Base-by-base conservation (phyloP, 2,329 filamentous ascomycete genomes). In the Trichoderma polysporum region DNA sequence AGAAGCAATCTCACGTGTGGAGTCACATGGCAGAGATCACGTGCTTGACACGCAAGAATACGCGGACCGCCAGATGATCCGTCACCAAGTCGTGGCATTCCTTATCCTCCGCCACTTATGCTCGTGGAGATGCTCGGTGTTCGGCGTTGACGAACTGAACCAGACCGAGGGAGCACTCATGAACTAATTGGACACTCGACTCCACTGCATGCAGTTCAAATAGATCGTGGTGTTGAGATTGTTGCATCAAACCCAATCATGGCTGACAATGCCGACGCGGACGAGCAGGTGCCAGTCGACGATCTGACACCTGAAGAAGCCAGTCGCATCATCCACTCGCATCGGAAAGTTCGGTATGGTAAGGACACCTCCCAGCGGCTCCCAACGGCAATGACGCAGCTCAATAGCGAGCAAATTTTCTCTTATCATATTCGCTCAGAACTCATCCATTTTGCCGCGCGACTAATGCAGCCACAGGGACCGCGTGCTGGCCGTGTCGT, bases 291-390 rank as follows among this genome's bases (percentile, higher is more conserved):
- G 69, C 77, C 80, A 59, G 76, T 87, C 69, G 84, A 87, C 74
- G 83, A 87, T 73, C 80, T 88, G 74, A 88, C 86, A 54, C 84
- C 87, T 10, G 88, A 90, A 75, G 87, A 90, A 77, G 88, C 87
- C 70, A 90, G 81, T 74, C 86, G 87, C 72, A 90, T 90, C 78
- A 90, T 90, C 71, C 87, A 90, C 75, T 89, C 87, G 61, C 88
- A 90, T 75, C 85, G 88, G 71, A 90, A 90, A 77, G 88, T 90
- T 66, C 84, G 88, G 74, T 90, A 90, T 77, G 88, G 87, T 89
- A 82, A 75, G 41, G 37, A 53, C 15, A 50, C 15, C 19, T 35
- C 35, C 19, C 50, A 15, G 25, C 37, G 9, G 49, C 19, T 35
- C 35, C 19, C 50, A 15, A 27, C 37, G 9, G 49, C 25, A 19